Base-by-base conservation (phyloP, 345 rosid genomes). In the Camelina sativa region DNA sequence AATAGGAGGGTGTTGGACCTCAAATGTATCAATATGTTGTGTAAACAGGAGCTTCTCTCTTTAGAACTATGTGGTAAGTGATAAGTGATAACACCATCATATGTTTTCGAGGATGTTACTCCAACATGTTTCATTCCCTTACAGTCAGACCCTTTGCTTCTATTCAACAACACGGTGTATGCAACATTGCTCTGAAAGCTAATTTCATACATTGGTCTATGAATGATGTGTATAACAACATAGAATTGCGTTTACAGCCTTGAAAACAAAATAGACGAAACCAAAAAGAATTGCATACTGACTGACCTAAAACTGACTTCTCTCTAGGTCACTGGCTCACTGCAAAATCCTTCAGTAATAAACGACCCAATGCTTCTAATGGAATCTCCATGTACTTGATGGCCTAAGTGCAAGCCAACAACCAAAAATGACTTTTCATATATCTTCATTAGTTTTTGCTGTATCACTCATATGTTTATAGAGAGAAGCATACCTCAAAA, bases 401-500 rank as follows among this genome's bases (percentile, higher is more conserved):
- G 71, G 54, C 80, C 80, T 70, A 55, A 35, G 34, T 46, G 15
- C 57, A 53, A 56, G 52, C 52, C 75, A 70, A 56, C n/a, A 63
- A 70, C 61, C n/a, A 25, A 54, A 61, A 9, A 9, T 10, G 8
- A 28, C 55, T 74, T 62, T 37, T 43, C n/a, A 48, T 35, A 47
- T 38, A 22, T 41, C 41, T 53, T 30, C 71, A 13, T 43, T 4
- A 7, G 4, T 16, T 61, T 34, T 40, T 58, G 34, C 3, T 12
- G 43, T 6, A 52, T 17, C 61, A 51, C 41, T 51, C 30, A 0
- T 57, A 72, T 72, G 57, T 22, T 44, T 60, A 34, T 32, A 58
- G 15, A 30, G 68, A 58, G 72, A 47, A 71, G 9, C 65, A 66
- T 72, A 86, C 95, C 92, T 91, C 84, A 67, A 84, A 81, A 83